Conservation (phyloP, 352 stramenopile genomes). For the Phytophthora litchii region DNA sequence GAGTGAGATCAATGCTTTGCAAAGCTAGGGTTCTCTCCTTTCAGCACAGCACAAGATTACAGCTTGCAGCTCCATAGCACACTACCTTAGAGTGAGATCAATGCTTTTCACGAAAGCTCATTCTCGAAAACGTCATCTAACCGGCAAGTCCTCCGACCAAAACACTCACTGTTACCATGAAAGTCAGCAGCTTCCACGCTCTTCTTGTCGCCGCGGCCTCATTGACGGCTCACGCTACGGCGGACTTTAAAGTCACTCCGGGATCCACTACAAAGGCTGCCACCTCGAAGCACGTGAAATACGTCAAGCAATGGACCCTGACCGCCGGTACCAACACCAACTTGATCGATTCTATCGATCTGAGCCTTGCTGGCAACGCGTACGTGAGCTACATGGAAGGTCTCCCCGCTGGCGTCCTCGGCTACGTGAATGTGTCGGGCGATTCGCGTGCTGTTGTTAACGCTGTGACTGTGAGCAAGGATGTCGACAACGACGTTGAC, state of each 20-base stretch:
- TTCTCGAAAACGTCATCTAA: conserved; percentile 20
- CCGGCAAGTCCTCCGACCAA: conserved; percentile 1
- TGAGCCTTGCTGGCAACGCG: conserved; percentile 22
- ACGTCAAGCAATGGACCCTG: conserved; percentile 35
- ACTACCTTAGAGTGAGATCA: neutral
- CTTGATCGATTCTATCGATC: conserved; percentile 22
- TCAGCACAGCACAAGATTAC: conserved; percentile 22
- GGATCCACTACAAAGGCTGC: conserved; percentile 8
- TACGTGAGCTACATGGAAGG: conserved; percentile 31
- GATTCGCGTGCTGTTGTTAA: conserved; percentile 21
- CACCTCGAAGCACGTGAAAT: conserved; percentile 22
- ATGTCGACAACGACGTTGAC: conserved; percentile 19
- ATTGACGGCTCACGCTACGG: conserved; percentile 8
- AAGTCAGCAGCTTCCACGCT: conserved; percentile 20
- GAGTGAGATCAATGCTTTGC: too few relatives aligned
- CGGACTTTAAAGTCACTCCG: conserved; percentile 24
- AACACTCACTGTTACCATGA: conserved; percentile 7
- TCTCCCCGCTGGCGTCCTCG: conserved; percentile 17
- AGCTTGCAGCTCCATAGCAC: neutral
- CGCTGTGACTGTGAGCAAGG: conserved; percentile 26
- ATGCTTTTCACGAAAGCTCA: conserved; percentile 14
- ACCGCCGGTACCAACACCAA: conserved; percentile 6
- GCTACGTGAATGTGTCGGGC: conserved; percentile 37
- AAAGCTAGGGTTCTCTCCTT: conserved; percentile 16
- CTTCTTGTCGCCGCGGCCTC: conserved; percentile 20